Evolutionary conservation across 2,329 filamentous ascomycete species (phyloP), one percentile per base, ranked within the genome.

Genomic region (Elsinoe necatrix): DNA sequence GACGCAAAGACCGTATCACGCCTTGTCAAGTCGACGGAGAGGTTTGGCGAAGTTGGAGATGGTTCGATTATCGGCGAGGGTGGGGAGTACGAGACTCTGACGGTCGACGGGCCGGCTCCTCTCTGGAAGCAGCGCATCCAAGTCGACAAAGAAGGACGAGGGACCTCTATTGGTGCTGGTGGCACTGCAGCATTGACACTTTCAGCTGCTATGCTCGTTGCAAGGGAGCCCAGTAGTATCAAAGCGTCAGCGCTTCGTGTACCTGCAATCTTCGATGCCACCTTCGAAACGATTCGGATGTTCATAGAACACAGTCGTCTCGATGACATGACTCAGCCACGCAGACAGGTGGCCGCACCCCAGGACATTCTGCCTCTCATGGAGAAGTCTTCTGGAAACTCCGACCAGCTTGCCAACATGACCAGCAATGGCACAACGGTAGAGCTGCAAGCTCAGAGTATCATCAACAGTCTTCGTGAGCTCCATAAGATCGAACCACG

Each of bases 51-150:
- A 60, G 74, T 73, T 65, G 75, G 80, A 59, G 73, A 78, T 61
- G 89, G 87, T 0, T 86, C 87, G 7, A 82, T 91, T 8, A 73
- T 97, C 16, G 93, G 93, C 0, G 93, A 97, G 69, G 93, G 93
- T 4, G 93, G 93, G 2, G 93, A 97, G 74, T 97, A 95, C 70
- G 93, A 97, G 78, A 97, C 90, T 27, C 74, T 97, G 54, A 89
- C 93, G 43, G 67, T 97, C 34, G 83, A 90, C 70, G 93, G 92
- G 9, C 92, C 92, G 7, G 64, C 66, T 0, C 73, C 74, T 51
- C 69, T 96, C 59, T 96, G 93, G 78, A 85, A 80, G 71, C 80
- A 78, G 61, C 80, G 77, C 54, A 86, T 97, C 60, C 73, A 76
- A 41, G 74, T 96, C 29, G 73, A 72, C 0, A 77, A 81, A 1